Conservation (phyloP, 2,329 filamentous ascomycete species). For the Cordyceps tenuipes region DNA sequence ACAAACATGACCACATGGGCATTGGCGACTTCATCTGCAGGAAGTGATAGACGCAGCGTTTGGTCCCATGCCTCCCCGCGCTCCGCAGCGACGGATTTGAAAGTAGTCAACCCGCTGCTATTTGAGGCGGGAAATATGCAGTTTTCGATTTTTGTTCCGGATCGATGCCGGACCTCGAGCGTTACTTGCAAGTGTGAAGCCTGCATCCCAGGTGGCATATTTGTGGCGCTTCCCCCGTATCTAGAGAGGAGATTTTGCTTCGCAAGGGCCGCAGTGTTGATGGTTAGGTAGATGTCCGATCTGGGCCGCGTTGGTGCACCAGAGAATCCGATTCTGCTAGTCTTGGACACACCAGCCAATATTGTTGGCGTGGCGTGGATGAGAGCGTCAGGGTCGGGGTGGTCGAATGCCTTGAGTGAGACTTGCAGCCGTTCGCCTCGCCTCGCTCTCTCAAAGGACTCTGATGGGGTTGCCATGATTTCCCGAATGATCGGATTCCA, state of each 20-base stretch:
- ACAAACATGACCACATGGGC: slow-evolving; percentile 87
- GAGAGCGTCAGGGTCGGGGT: slow-evolving; percentile 68
- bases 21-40: slow-evolving; percentile 69
- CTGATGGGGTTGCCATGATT: slow-evolving; percentile 64
- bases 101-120: slow-evolving; percentile 67
- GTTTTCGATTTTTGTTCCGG: slow-evolving; percentile 74
- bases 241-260: slow-evolving; percentile 63
- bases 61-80: slow-evolving; percentile 80
- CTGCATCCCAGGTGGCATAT: slow-evolving; percentile 53
- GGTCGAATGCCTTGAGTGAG: slow-evolving; percentile 68
- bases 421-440: slow-evolving; percentile 71
- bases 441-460: slow-evolving; percentile 64
- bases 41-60: slow-evolving; percentile 72
- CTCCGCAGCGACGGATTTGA: slow-evolving; percentile 76
- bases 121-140: slow-evolving; percentile 87
- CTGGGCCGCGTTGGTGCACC: slow-evolving; percentile 80
- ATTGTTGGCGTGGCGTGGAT: slow-evolving; percentile 83
- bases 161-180: slow-evolving; percentile 72
- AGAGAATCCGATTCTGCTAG: slow-evolving; percentile 86
- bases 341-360: slow-evolving; percentile 71
- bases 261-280: slow-evolving; percentile 70
- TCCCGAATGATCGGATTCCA: slow-evolving; percentile 68
- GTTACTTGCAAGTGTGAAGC: slow-evolving; percentile 78
- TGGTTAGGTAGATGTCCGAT: slow-evolving; percentile 90
- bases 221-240: slow-evolving; percentile 64